phyloP scores from a whole-genome alignment of 257 asterid species.

The Przewalskia tangutica region DNA sequence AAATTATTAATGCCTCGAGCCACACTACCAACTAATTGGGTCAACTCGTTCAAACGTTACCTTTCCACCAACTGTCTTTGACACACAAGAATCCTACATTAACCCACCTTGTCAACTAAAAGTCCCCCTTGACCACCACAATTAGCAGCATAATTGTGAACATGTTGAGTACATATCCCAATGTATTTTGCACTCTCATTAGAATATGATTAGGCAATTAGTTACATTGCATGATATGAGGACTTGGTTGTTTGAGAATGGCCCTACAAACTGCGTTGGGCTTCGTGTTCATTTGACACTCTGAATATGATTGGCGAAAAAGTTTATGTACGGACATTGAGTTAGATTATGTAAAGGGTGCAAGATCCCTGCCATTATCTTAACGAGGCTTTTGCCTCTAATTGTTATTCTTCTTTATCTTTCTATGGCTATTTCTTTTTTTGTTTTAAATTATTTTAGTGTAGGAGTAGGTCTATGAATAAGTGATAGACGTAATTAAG shows the following conservation, averaged over 20 bases:
- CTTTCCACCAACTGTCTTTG: slow-evolving; percentile 15
- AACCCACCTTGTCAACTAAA: slow-evolving; percentile 11
- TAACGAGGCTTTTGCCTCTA: slow-evolving; percentile 37
- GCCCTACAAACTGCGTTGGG: slow-evolving; percentile 46
- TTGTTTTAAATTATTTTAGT: background rate
- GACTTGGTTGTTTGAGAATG: slow-evolving; percentile 20
- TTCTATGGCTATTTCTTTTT: background rate
- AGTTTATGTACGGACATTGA: slow-evolving; percentile 29
- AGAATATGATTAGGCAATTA: background rate
- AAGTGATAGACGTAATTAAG: background rate
- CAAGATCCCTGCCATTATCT: slow-evolving; percentile 44
- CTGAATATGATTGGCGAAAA: slow-evolving; percentile 43
- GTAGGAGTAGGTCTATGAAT: background rate
- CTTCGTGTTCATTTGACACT: slow-evolving; percentile 28
- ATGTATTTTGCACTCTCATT: background rate
- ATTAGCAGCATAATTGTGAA: background rate
- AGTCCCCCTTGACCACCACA: slow-evolving; percentile 17
- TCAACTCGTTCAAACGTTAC: slow-evolving; percentile 25
- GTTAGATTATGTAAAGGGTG: slow-evolving; percentile 27
- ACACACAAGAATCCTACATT: slow-evolving; percentile 14
- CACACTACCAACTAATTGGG: slow-evolving; percentile 28
- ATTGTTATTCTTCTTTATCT: background rate
- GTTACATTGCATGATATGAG: slow-evolving; percentile 19
- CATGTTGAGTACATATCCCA: slow-evolving; percentile 1
- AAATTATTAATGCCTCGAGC: slow-evolving; percentile 41